These are phyloP conservation scores for Pestalotiopsis sp. DNA, from an alignment of 2,329 filamentous ascomycete genomes.

Conservation along the genomic window DNA sequence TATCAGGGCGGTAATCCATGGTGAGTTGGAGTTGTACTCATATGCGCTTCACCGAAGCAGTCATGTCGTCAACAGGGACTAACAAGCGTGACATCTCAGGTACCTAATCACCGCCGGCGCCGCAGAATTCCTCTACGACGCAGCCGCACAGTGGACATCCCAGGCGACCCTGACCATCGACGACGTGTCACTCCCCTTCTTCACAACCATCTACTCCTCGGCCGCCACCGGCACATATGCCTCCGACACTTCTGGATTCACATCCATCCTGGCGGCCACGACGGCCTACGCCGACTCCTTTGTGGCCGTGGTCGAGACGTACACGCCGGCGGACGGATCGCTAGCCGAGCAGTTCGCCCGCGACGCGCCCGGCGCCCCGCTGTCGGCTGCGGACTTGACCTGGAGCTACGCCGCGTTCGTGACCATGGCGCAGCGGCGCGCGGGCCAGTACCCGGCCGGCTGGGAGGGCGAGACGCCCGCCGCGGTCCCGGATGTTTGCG, in stretches of 20 bases:
- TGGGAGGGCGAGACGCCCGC: slow-evolving; percentile 26
- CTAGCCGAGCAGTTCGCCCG: slow-evolving; percentile 54
- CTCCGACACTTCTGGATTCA: slow-evolving; percentile 36
- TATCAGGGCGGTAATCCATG: slow-evolving; percentile 62
- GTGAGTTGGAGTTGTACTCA: slow-evolving; percentile 24
- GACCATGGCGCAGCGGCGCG: slow-evolving; percentile 44
- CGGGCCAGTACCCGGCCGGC: slow-evolving; percentile 32
- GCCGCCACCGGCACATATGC: slow-evolving; percentile 50
- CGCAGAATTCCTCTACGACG: slow-evolving; percentile 61
- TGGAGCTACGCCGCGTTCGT: slow-evolving; percentile 72
- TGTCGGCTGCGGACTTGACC: slow-evolving; percentile 58
- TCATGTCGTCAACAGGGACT: neutral
- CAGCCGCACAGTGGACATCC: slow-evolving; percentile 54
- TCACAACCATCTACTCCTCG: slow-evolving; percentile 52
- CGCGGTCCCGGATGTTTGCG: slow-evolving; percentile 31
- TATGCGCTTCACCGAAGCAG: neutral
- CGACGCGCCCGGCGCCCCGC: slow-evolving; percentile 35
- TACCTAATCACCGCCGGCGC: slow-evolving; percentile 58
- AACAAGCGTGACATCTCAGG: slow-evolving; percentile 16
- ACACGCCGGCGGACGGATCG: slow-evolving; percentile 49
- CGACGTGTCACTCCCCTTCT: slow-evolving; percentile 56
- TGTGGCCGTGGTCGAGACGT: slow-evolving; percentile 47
- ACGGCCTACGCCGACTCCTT: slow-evolving; percentile 59
- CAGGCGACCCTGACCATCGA: slow-evolving; percentile 51
- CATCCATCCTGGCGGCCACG: slow-evolving; percentile 47